Conservation (phyloP, 1,139 yeast genomes). For the Suhomyces bokatorum region DNA sequence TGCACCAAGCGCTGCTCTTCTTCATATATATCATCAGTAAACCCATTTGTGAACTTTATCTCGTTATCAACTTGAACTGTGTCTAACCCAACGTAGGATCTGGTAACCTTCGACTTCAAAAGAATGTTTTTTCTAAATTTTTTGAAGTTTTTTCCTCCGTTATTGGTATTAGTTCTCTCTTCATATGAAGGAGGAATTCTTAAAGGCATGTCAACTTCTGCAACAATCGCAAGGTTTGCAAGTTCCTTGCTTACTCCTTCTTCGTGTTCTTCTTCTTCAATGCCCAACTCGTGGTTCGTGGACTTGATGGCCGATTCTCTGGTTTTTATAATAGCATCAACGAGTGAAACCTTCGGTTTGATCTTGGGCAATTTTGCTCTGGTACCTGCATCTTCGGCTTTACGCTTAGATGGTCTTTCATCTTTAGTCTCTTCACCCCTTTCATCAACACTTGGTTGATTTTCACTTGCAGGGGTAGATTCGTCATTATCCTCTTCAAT, state of each 20-base stretch:
- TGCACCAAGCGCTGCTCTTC: slow-evolving; percentile 15
- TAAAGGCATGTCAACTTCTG: slow-evolving; percentile 29
- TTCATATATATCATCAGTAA: slow-evolving; percentile 4
- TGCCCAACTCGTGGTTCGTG: slow-evolving; percentile 32
- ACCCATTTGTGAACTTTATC: slow-evolving; percentile 12
- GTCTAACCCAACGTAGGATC: slow-evolving; percentile 30
- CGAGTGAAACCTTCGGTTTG: slow-evolving; percentile 26
- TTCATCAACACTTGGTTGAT: neutral
- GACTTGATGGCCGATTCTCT: slow-evolving; percentile 28
- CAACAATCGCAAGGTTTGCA: slow-evolving; percentile 37
- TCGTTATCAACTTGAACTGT: slow-evolving; percentile 20
- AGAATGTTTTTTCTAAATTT: slow-evolving; percentile 32
- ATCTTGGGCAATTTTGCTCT: slow-evolving; percentile 13
- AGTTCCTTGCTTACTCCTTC: slow-evolving; percentile 12
- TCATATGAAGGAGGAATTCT: slow-evolving; percentile 13
- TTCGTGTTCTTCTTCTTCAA: slow-evolving; percentile 20
- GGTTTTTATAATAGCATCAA: slow-evolving; percentile 37
- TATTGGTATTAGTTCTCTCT: neutral
- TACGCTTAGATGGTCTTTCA: slow-evolving; percentile 1
- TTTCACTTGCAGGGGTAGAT: too few species aligned
- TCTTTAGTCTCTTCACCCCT: neutral
- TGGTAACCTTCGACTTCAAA: slow-evolving; percentile 22
- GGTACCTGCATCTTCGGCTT: neutral
- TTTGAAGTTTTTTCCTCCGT: slow-evolving; percentile 41
- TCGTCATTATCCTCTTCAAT: too few species aligned